These are phyloP conservation scores for Fusarium verrucosum DNA, from an alignment of 2,329 filamentous ascomycete species.

Conservation along the genomic window DNA sequence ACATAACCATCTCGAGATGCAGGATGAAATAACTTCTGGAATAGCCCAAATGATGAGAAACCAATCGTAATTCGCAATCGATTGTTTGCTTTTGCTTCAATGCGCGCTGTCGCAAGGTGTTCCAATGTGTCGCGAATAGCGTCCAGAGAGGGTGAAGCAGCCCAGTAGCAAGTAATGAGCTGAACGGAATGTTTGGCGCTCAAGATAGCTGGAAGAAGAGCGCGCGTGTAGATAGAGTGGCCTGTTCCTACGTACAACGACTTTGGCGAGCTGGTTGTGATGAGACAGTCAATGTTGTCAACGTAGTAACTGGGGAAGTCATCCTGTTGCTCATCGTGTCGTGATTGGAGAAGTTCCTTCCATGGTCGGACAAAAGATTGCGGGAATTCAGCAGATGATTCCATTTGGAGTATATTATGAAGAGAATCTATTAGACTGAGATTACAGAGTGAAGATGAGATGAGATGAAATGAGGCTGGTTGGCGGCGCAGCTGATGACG, in stretches of 20 bases:
- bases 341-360: conserved; percentile 47
- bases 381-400: conserved; percentile 44
- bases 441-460: background rate
- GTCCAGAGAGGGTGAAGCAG: conserved; percentile 68
- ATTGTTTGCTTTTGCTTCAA: conserved; percentile 38
- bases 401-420: conserved; percentile 1
- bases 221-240: conserved; percentile 62
- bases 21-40: conserved; percentile 80
- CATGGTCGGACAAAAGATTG: conserved; percentile 52
- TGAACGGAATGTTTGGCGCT: conserved; percentile 71
- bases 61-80: conserved; percentile 73
- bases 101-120: conserved; percentile 61
- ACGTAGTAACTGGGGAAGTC: conserved; percentile 62
- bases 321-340: conserved; percentile 47
- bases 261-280: conserved; percentile 58
- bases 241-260: conserved; percentile 67
- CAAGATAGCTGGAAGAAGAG: conserved; percentile 69
- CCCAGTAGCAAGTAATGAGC: conserved; percentile 86
- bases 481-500: conserved; percentile 32
- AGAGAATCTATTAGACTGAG: background rate
- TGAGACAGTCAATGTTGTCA: conserved; percentile 55
- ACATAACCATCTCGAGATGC: conserved; percentile 68
- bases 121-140: conserved; percentile 66
- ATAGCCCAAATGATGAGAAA: conserved; percentile 76
- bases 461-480: background rate